Evolutionary conservation across 192 early-diverging fungal genomes (phyloP), one percentile per base, ranked within the genome.

Genomic region (Coemansia reversa): DNA sequence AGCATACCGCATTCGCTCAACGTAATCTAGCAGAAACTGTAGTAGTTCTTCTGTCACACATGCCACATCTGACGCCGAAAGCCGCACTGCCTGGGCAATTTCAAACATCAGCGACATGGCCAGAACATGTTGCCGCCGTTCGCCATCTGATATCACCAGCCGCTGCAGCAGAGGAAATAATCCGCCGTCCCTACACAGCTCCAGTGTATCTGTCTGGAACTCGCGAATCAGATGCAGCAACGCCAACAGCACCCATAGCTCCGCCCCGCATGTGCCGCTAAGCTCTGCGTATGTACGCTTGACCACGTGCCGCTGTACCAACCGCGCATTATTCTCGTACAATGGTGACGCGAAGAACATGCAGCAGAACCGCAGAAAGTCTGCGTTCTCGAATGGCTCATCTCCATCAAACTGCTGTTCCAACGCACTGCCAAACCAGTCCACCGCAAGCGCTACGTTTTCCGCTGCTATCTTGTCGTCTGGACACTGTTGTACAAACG

Each of bases 81-180:
- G 65, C 61, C 58, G 22, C 57, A 74, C 77, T 23, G 72, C 71
- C 72, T 79, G 77, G 0, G 72, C 71, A 58, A 79, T 67, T 42
- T 79, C 77, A 79, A 79, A 79, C 77, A 79, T 79, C 49, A 79
- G 62, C 56, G 77, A 79, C 77, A 79, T 79, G 63, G 65, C 77
- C 58, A 79, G 58, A 12, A 79, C 77, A 25, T 79, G 67, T 58
- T 74, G 49, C 51, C 74, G 60, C 54, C 24, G 49, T 27, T 79
- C 77, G 2, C 64, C 42, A 3, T 55, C 32, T 4, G 64, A 57
- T 16, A 69, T 5, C 25, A 74, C 71, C 53, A 73, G 60, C 5
- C 65, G 54, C 65, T 74, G 70, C 65, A 79, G 58, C 58, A 79
- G 58, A 18, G 77, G 77, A 14, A 79, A 79, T 29, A 79, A 62